A percentile compares a stretch with the other conserved stretches of the same genome.
Conservation (phyloP, 768 basidiomycete genomes). For the Tylopilus intermedius region DNA sequence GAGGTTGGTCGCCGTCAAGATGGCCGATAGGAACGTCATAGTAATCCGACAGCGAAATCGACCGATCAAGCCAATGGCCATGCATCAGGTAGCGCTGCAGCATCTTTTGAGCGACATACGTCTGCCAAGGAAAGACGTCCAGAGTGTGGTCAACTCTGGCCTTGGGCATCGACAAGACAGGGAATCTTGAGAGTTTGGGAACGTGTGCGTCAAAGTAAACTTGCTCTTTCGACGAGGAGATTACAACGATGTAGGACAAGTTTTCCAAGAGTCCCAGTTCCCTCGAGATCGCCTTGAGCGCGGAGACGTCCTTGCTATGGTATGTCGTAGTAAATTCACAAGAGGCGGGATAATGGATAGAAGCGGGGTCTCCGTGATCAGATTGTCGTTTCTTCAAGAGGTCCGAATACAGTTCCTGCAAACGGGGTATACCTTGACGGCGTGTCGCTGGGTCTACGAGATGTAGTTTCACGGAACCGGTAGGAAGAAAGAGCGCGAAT, state of each 20-base stretch:
- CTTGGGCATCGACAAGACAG: conserved; percentile 82
- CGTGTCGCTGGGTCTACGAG: conserved; percentile 88
- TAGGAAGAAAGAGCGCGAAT: conserved; percentile 81
- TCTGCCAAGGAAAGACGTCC: conserved; percentile 87
- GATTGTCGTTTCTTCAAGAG: conserved; percentile 48
- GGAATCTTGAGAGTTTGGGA: conserved; percentile 76
- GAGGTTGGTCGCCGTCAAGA: conserved; percentile 82
- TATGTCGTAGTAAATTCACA: conserved; percentile 66
- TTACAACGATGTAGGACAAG: conserved; percentile 67
- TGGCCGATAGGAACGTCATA: conserved; percentile 93
- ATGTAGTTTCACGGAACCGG: conserved; percentile 67
- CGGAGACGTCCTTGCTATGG: conserved; percentile 72
- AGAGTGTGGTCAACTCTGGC: conserved; percentile 67
- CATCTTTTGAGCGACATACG: conserved; percentile 78
- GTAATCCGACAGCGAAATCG: conserved; percentile 67
- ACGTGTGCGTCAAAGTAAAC: conserved; percentile 73
- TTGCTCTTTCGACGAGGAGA: conserved; percentile 84
- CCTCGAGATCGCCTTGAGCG: conserved; percentile 80
- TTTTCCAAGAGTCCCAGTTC: conserved; percentile 76
- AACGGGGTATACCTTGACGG: conserved; percentile 72
- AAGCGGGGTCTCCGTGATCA: conserved; percentile 36
- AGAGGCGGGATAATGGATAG: conserved; percentile 60
- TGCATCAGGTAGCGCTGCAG: conserved; percentile 74
- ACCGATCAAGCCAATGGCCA: conserved; percentile 79
- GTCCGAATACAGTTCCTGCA: conserved; percentile 71